Evolutionary conservation across 1,284 basidiomycete species (phyloP), one percentile per base, ranked within the genome.

Genomic region (Chalciporus sp.): DNA sequence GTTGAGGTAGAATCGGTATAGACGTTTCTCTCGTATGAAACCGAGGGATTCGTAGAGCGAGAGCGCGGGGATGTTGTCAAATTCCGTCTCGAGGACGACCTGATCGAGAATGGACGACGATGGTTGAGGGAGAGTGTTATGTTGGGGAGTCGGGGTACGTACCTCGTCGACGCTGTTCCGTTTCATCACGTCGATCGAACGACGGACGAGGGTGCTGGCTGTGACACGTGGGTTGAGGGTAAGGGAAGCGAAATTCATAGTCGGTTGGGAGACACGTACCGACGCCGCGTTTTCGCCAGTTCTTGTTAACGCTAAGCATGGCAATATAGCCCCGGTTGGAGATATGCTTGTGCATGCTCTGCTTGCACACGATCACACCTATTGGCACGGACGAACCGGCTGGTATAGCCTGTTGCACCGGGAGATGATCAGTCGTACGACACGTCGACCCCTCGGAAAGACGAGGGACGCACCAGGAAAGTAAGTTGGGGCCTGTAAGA

Each of bases 41-140:
- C 97, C 96, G 23, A 98, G 80, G 2, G 88, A 86, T 60, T 92
- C 90, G 73, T 99, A 99, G 12, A 99, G 78, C 3, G 88, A 85
- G 11, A 99, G 80, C 0, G 94, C 94, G 4, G 92, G 84, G 14
- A 74, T 70, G 72, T 99, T 99, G 76, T 99, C 95, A 66, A 83
- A 93, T 74, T 99, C 97, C 2, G 97, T 99, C 76, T 99, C 97
- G 48, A 99, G 85, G 2, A 96, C 88, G 59, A 98, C 85, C 94
- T 96, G 55, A 14, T 9, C 4, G 10, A 10, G 37, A 42, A 8
- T 2, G 27, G 17, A 7, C 23, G 27, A 23, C n/a, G 33, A 39
- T 27, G 2, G 31, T 40, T 23, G 28, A 39, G 16, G 0, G 11
- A 4, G 28, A 5, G 19, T 27, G 0, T 1, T 7, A 7, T 7